Evolutionary conservation across 148 eudicot genomes (phyloP).

Genomic region (Polygonum maritimum): DNA sequence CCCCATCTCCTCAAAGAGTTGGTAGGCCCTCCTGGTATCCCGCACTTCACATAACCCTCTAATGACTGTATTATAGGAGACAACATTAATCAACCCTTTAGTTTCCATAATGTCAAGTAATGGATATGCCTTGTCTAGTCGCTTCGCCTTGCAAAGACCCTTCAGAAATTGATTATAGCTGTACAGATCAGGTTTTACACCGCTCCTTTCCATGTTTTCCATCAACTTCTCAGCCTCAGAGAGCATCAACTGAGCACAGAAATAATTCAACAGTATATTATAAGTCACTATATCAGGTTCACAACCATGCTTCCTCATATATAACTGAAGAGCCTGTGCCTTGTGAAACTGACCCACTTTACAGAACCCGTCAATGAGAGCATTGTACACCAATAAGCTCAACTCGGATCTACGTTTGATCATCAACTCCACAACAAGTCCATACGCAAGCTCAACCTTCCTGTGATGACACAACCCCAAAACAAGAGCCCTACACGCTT

Average conservation of each 20-base stretch:
- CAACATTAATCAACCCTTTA: conserved; percentile 66
- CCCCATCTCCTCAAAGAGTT: conserved; percentile 70
- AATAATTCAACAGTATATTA: conserved; percentile 71
- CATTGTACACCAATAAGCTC: conserved; percentile 49
- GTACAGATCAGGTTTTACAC: conserved; percentile 53
- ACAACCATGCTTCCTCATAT: conserved; percentile 73
- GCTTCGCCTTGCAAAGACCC: conserved; percentile 84
- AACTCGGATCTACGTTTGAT: conserved; percentile 38
- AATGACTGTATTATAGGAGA: conserved; percentile 80
- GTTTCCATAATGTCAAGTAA: conserved; percentile 67
- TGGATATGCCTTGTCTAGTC: conserved; percentile 67
- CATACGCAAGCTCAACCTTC: conserved; percentile 92
- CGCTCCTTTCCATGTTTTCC: conserved; percentile 53
- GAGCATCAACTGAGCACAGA: conserved; percentile 67
- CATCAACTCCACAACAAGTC: conserved; percentile 57
- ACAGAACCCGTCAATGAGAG: conserved; percentile 81
- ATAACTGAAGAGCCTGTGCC: conserved; percentile 58
- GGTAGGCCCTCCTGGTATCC: conserved; percentile 43
- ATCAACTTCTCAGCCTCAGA: conserved; percentile 75
- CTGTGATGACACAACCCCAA: conserved; percentile 67
- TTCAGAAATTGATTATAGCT: conserved; percentile 88
- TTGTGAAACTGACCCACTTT: conserved; percentile 60
- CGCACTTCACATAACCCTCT: conserved; percentile 45
- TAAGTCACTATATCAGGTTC: conserved; percentile 77
- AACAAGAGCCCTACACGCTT: conserved; percentile 79